phyloP scores from a whole-genome alignment of 176 grass and related monocot species.

The Secale cereale region DNA sequence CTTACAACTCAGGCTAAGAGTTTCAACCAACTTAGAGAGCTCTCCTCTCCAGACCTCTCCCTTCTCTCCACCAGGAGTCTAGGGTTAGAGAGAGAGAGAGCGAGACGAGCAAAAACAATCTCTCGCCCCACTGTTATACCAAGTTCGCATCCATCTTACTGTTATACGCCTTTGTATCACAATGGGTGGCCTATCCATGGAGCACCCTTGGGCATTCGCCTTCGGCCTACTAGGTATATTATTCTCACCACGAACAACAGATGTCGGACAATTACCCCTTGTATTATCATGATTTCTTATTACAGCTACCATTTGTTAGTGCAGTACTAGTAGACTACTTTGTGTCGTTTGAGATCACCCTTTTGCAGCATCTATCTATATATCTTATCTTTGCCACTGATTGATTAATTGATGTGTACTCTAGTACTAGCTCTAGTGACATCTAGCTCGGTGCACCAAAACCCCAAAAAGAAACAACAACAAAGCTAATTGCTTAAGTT shows the following conservation, averaged over 20 bases:
- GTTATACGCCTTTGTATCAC: neutral
- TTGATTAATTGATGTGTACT: neutral
- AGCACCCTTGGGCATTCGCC: slow-evolving; percentile 58
- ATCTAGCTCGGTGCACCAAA: slow-evolving; percentile 12
- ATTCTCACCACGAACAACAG: neutral
- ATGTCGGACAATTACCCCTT: neutral
- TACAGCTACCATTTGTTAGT: neutral
- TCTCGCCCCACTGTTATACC: neutral
- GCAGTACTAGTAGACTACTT: neutral
- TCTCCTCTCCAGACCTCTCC: slow-evolving; percentile 25
- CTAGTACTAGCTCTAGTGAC: neutral
- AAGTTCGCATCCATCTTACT: neutral
- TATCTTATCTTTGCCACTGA: neutral
- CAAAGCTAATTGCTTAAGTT: neutral
- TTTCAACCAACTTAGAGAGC: slow-evolving; percentile 20
- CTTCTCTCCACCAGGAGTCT: slow-evolving; percentile 1
- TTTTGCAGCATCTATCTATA: neutral
- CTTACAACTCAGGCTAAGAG: slow-evolving; percentile 13
- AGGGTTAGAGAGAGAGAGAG: slow-evolving; percentile 42
- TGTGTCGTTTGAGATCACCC: neutral
- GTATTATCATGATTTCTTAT: neutral
- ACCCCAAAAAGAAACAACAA: neutral
- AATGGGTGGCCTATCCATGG: slow-evolving; percentile 55
- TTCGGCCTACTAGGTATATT: slow-evolving; percentile 74
- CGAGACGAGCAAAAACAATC: neutral